Base-by-base conservation (phyloP, 2,329 filamentous ascomycete genomes). In the Aspergillus proliferans region DNA sequence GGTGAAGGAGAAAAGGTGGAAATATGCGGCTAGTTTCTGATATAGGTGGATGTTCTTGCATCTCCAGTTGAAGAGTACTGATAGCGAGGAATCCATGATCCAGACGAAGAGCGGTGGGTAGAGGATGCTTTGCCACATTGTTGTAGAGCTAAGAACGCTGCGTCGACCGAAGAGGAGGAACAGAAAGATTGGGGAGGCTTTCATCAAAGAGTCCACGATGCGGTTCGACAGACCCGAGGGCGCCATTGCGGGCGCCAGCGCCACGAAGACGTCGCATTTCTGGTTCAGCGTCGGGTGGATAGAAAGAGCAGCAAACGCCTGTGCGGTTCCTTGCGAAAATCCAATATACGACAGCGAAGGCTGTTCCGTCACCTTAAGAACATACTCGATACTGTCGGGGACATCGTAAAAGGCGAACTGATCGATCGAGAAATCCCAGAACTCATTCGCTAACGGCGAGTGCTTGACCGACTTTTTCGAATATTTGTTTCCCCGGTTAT, bases 401-500 rank as follows among this genome's bases (percentile, higher is more conserved):
- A 98, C 96, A 67, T 98, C 93, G 66, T 97, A 84, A 62, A 98
- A 95, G 43, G 93, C 93, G 65, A 98, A 98, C 64, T 98, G 88
- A 66, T 98, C 93, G 65, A 98, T 97, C 46, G 89, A 95, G 66
- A 98, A 98, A 68, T 96, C 86, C 93, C 93, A 98, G 68, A 98
- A 98, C 12, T 82, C 77, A 34, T 79, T 74, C 2, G 87, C 85
- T 0, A 82, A 85, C 0, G 93, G 91, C 0, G 88, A 85, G 54
- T 77, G 76, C 51, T 85, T 79, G 46, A 91, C 82, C 2, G 85
- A 91, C 72, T 98, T 98, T 70, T 97, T 98, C 42, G 90, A 95
- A 72, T 98, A 98, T 67, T 98, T 98, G 78, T 98, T 98, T 45
- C 93, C 93, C 33, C 93, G 85, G 64, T 98, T 98, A 69, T 98